Conservation (phyloP, 2,329 filamentous ascomycete species). For the Verruconis gallopava region DNA sequence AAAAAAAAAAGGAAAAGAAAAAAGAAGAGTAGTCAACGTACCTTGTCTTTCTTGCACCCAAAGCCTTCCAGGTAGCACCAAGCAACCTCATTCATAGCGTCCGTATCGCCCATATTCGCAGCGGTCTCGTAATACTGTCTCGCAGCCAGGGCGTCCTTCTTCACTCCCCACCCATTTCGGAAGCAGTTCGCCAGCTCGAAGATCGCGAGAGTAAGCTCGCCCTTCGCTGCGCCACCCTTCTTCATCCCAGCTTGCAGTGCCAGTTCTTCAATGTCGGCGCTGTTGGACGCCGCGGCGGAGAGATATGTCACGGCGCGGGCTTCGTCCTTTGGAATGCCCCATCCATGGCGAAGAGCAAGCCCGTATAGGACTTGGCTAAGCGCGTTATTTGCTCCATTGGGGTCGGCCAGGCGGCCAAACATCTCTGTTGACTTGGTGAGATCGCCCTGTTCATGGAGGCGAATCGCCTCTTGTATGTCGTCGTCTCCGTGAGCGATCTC, state of each 20-base stretch:
- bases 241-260: slow-evolving; percentile 79
- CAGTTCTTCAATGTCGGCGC: slow-evolving; percentile 71
- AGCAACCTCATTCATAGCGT: slow-evolving; percentile 93
- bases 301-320: slow-evolving; percentile 70
- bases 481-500: slow-evolving; percentile 8
- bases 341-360: slow-evolving; percentile 76
- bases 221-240: slow-evolving; percentile 89
- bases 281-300: slow-evolving; percentile 78
- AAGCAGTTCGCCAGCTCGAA: slow-evolving; percentile 91
- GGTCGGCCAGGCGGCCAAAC: slow-evolving; percentile 75
- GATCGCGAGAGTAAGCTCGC: slow-evolving; percentile 89
- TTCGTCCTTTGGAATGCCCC: slow-evolving; percentile 69
- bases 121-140: slow-evolving; percentile 93
- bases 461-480: slow-evolving; percentile 88
- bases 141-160: slow-evolving; percentile 74
- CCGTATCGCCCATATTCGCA: slow-evolving; percentile 87
- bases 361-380: slow-evolving; percentile 93
- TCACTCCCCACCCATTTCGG: slow-evolving; percentile 85
- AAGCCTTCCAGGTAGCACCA: slow-evolving; percentile 98
- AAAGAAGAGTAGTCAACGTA: slow-evolving; percentile 37
- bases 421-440: slow-evolving; percentile 68
- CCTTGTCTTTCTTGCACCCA: slow-evolving; percentile 96
- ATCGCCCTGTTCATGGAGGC: slow-evolving; percentile 75
- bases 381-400: slow-evolving; percentile 75
- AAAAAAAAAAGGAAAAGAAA: no score